Base-by-base conservation (phyloP, 768 basidiomycete species). In the Neoboletus magnificus region DNA sequence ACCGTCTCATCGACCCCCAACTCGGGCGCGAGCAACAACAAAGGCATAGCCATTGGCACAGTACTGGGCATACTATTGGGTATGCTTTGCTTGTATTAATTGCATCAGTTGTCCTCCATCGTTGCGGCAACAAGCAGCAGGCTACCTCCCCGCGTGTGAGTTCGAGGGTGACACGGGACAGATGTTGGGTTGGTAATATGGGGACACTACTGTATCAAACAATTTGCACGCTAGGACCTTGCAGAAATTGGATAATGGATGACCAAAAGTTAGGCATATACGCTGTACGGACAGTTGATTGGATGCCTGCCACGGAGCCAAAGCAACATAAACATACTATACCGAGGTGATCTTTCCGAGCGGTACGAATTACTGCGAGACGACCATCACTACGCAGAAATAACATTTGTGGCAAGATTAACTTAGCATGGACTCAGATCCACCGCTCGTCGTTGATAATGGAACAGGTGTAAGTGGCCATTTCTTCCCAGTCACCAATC, bases 401-500 rank as follows among this genome's bases (percentile, higher is more conserved):
- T 33, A 52, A 20, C 44, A 48, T 45, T 42, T 2, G 8, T 18
- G 5, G 6, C 52, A 29, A 50, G 41, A 54, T 43, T 47, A 33
- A n/a, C 32, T 41, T 37, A 44, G 29, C 39, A 74, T 74, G 73
- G 63, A 73, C 32, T 20, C 65, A 44, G 66, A 67, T 54, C 62
- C 71, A 29, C 86, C 87, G 30, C 73, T 93, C 56, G 90, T 93
- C 29, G 89, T 93, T 55, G 91, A 93, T 63, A 93, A 93, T 59
- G 91, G 91, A 66, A 93, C 91, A 30, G 91, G 91, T 50, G 91
- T 91, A 74, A 67, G 88, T 76, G 36, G 16, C 13, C n/a, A 1
- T 7, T 25, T 23, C 44, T 10, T 58, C 55, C 47, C 20, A 44
- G 40, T 52, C 59, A 46, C 46, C 47, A 50, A 50, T 54, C 52